phyloP scores from a whole-genome alignment of 2,329 filamentous ascomycete species.

The Penicillium sp. region DNA sequence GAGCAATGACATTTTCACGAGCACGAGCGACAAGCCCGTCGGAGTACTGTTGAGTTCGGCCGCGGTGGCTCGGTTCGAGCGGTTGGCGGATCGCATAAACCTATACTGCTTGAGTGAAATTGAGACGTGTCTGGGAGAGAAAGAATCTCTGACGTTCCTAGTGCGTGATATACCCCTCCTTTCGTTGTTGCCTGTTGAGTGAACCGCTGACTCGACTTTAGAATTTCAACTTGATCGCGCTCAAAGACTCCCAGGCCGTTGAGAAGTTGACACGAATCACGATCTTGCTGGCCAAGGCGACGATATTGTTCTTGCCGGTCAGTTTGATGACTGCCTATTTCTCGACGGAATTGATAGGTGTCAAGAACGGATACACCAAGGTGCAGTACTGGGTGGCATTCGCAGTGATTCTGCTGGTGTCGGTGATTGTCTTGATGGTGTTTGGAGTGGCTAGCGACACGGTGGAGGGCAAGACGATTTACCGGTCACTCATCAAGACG shows the following conservation, averaged over 20 bases:
- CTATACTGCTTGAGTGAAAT: slow-evolving; percentile 68
- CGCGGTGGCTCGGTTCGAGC: slow-evolving; percentile 62
- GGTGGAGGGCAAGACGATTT: slow-evolving; percentile 59
- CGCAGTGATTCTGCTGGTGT: slow-evolving; percentile 64
- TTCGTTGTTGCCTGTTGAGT: background rate
- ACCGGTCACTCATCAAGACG: slow-evolving; percentile 46
- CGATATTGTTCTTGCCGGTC: slow-evolving; percentile 75
- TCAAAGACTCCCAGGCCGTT: slow-evolving; percentile 74
- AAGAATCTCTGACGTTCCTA: slow-evolving; percentile 70
- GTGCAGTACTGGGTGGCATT: slow-evolving; percentile 72
- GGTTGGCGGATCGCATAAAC: slow-evolving; percentile 64
- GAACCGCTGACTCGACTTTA: slow-evolving; percentile 34
- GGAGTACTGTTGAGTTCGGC: slow-evolving; percentile 50
- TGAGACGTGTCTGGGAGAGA: slow-evolving; percentile 68
- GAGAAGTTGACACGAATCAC: slow-evolving; percentile 73
- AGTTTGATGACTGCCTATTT: slow-evolving; percentile 77
- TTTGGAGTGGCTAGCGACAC: slow-evolving; percentile 64
- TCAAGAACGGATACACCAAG: slow-evolving; percentile 62
- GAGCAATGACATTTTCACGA: slow-evolving; percentile 27
- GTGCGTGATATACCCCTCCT: too few species aligned
- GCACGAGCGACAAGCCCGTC: slow-evolving; percentile 32
- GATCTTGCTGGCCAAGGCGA: slow-evolving; percentile 73
- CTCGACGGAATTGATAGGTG: slow-evolving; percentile 65
- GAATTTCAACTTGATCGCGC: slow-evolving; percentile 79
- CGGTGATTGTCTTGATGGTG: slow-evolving; percentile 60